Evolutionary conservation across 306 rosid genomes (phyloP), one percentile per base, ranked within the genome.

Genomic region (Vigna radiata): DNA sequence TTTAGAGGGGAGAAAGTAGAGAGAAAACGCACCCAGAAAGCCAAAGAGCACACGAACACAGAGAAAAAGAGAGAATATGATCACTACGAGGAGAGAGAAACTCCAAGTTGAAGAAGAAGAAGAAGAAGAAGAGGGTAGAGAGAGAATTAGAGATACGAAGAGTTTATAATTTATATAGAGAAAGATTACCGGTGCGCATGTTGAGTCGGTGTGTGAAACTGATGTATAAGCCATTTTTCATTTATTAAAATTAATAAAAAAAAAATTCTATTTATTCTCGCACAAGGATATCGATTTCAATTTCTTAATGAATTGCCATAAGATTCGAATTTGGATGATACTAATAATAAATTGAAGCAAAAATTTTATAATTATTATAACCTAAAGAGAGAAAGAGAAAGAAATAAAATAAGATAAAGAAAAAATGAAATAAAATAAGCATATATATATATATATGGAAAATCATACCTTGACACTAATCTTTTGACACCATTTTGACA

Each of bases 181-280:
- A 72, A 77, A 47, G 16, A 8, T 46, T 27, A 81, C 72, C 1
- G 70, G 54, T 82, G 83, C 56, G 25, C 33, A 48, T 65, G 48
- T 77, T 59, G 84, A 91, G 96, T 89, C 94, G 90, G 98, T 87
- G 84, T 86, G n/a, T 37, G 70, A 77, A 79, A 74, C 82, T 63
- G 52, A 77, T 78, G 5, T 44, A 31, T 65, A 74, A 31, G 41
- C 11, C 53, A 23, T 43, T 8, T 25, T 50, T 41, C 3, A 41
- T 13, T 56, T 15, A 48, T 44, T 11, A 11, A 3, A 3, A 41
- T 41, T 8, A 41, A 41, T 36, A 6, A 36, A 8, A 41, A 39
- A 19, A 7, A 25, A 2, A 41, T 41, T 41, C 3, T 41, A 41
- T 41, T 41, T 41, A 8, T 41, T 41, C 46, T 41, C 46, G 9